Evolutionary conservation across 139 green algal genomes (phyloP).

Genomic region (Chlamydomonas sp.): DNA sequence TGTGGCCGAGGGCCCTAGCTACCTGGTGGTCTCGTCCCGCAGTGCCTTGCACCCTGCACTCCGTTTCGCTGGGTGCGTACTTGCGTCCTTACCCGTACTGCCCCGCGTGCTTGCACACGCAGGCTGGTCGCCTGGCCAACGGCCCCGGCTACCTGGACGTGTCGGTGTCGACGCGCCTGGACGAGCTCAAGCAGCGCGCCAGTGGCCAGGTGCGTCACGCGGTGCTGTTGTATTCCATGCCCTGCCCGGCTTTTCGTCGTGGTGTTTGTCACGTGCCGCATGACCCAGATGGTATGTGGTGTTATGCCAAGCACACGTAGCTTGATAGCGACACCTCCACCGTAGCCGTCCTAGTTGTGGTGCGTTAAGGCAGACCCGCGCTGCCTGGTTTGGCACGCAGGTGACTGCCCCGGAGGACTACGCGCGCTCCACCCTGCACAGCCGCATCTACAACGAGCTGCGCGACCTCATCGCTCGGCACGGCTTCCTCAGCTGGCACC

Average conservation of each 20-base stretch:
- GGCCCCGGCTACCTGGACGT: slow-evolving; percentile 38
- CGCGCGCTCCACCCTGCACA: slow-evolving; percentile 35
- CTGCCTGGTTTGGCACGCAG: not conserved
- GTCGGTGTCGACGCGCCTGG: slow-evolving; percentile 26
- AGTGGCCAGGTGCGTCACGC: not conserved
- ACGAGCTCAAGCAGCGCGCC: slow-evolving; percentile 39
- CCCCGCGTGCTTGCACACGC: not conserved
- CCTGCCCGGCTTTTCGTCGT: not conserved
- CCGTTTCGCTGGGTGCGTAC: not conserved
- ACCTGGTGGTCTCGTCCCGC: too few species aligned
- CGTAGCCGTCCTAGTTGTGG: too few species aligned
- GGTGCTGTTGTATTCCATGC: too few species aligned
- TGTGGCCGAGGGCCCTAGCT: too few species aligned
- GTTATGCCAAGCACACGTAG: too few species aligned
- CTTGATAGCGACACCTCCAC: too few species aligned
- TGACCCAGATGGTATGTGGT: too few species aligned
- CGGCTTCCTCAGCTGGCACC: slow-evolving; percentile 23
- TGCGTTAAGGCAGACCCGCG: too few species aligned
- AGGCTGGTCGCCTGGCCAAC: slow-evolving; percentile 32
- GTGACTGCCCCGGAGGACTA: slow-evolving; percentile 35
- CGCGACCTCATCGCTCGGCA: slow-evolving; percentile 15
- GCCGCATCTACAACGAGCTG: slow-evolving; percentile 35
- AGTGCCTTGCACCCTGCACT: not conserved
- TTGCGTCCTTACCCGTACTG: too few species aligned
- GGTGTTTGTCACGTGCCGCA: not conserved